These are phyloP conservation scores for Aspergillus fijiensis DNA, from an alignment of 2,329 filamentous ascomycete genomes.

Conservation along the genomic window DNA sequence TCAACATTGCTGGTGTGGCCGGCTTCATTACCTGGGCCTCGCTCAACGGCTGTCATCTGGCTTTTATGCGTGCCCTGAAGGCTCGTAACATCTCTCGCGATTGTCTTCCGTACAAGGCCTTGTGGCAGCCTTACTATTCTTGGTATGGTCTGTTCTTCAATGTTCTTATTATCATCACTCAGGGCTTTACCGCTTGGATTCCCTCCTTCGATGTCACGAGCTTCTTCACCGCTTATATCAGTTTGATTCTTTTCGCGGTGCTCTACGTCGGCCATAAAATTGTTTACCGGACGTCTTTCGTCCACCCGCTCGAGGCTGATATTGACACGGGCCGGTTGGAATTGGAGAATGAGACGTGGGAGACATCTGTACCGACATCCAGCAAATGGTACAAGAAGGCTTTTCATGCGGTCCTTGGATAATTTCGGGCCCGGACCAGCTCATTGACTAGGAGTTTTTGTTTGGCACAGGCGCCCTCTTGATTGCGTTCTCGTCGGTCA, in stretches of 20 bases:
- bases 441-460: neutral
- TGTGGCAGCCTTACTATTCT: slow-evolving; percentile 63
- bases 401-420: slow-evolving; percentile 12
- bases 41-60: slow-evolving; percentile 57
- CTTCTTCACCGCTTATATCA: slow-evolving; percentile 66
- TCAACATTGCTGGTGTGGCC: slow-evolving; percentile 36
- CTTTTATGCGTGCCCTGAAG: slow-evolving; percentile 62
- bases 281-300: slow-evolving; percentile 37
- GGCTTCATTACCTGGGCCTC: slow-evolving; percentile 41
- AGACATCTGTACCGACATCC: slow-evolving; percentile 14
- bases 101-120: slow-evolving; percentile 60
- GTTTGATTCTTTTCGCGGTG: slow-evolving; percentile 62
- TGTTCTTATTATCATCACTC: slow-evolving; percentile 63
- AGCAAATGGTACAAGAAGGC: slow-evolving; percentile 18
- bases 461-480: neutral
- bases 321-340: slow-evolving; percentile 42
- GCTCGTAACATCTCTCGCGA: slow-evolving; percentile 58
- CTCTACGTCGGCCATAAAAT: slow-evolving; percentile 63
- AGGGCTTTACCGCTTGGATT: slow-evolving; percentile 69
- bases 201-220: slow-evolving; percentile 55
- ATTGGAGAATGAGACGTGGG: slow-evolving; percentile 36
- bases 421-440: neutral
- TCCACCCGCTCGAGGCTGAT: slow-evolving; percentile 44
- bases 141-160: slow-evolving; percentile 68
- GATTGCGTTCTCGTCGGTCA: neutral